Conservation (phyloP, 192 early-diverging fungal genomes). For the Linnemannia exigua region DNA sequence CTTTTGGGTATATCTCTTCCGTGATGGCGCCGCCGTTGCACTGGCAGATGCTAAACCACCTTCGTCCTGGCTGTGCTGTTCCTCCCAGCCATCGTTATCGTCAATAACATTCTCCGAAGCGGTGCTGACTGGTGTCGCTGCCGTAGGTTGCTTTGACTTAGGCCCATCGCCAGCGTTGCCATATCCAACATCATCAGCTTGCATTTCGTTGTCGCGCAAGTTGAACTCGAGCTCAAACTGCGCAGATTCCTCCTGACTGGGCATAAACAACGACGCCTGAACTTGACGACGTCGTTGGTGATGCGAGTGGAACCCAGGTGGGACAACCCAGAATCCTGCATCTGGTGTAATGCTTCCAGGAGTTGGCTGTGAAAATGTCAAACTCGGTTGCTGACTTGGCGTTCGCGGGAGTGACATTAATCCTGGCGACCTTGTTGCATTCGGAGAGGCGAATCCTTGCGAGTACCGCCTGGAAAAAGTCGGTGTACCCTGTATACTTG, state of each 20-base stretch:
- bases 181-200: not conserved
- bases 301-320: slow-evolving; percentile 47
- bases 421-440: not conserved
- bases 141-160: not conserved
- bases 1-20: slow-evolving; percentile 56
- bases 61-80: not conserved
- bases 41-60: not conserved
- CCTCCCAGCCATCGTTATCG: slow-evolving; percentile 21
- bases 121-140: too few species aligned
- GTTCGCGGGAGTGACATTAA: slow-evolving; percentile 10
- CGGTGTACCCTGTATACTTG: not conserved
- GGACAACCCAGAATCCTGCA: slow-evolving; percentile 24
- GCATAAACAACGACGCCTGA: slow-evolving; percentile 16
- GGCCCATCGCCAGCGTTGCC: not conserved
- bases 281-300: slow-evolving; percentile 25
- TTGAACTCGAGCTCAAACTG: slow-evolving; percentile 48
- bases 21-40: not conserved
- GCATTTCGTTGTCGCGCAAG: slow-evolving; percentile 5
- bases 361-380: slow-evolving; percentile 42
- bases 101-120: not conserved
- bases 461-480: not conserved
- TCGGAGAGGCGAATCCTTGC: slow-evolving; percentile 5
- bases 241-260: slow-evolving; percentile 46
- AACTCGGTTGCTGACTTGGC: slow-evolving; percentile 42
- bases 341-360: slow-evolving; percentile 43